Evolutionary conservation across 257 asterid species (phyloP).

Genomic region (Primulina huaijiensis): DNA sequence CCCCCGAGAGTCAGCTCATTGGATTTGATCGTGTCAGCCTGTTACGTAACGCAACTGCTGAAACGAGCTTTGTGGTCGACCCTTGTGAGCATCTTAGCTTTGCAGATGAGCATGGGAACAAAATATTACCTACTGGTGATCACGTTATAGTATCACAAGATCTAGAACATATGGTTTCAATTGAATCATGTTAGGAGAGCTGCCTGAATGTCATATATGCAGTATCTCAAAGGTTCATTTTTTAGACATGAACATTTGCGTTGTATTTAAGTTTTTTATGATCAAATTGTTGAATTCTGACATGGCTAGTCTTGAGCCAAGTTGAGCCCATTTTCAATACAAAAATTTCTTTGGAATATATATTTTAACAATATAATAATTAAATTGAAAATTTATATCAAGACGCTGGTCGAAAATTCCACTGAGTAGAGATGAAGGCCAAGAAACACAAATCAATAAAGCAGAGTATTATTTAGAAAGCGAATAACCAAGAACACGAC

Average conservation of each 20-base stretch:
- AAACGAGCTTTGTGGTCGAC: constrained; percentile 49
- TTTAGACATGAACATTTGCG: not conserved
- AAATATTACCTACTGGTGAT: constrained; percentile 68
- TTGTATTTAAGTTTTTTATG: not conserved
- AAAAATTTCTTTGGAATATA: not conserved
- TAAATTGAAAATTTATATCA: not conserved
- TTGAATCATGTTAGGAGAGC: constrained; percentile 35
- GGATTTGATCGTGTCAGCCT: constrained; percentile 67
- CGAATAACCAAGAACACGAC: not conserved
- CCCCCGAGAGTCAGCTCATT: constrained; percentile 59
- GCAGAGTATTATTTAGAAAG: too few relatives aligned
- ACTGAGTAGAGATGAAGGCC: too few relatives aligned
- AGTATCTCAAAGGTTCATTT: not conserved
- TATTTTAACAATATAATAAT: not conserved
- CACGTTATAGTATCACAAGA: constrained; percentile 51
- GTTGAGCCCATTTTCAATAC: too few relatives aligned
- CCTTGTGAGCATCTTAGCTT: constrained; percentile 84
- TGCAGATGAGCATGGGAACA: constrained; percentile 60
- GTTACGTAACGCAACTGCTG: constrained; percentile 23
- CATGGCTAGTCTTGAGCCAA: too few relatives aligned
- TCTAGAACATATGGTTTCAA: constrained; percentile 48
- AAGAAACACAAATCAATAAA: too few relatives aligned
- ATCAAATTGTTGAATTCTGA: not conserved
- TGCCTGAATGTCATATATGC: not conserved
- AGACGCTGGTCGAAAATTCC: not conserved